Conservation (phyloP, 768 basidiomycete species). For the Nidularia pulvinata region DNA sequence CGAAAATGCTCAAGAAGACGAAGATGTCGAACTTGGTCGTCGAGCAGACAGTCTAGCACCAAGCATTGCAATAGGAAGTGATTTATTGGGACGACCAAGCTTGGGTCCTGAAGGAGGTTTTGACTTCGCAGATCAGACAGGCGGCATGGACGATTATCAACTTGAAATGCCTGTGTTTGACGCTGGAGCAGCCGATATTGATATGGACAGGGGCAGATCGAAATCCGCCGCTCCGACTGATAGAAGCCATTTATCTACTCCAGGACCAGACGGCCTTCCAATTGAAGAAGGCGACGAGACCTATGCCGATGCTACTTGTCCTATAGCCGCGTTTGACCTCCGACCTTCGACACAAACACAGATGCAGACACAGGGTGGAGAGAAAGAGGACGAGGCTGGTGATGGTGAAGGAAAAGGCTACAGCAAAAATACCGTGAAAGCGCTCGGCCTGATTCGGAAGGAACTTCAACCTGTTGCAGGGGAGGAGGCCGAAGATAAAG, state of each 20-base stretch:
- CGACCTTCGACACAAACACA: constrained; percentile 47
- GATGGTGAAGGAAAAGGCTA: constrained; percentile 71
- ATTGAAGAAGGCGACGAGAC: constrained; percentile 53
- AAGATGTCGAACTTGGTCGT: constrained; percentile 71
- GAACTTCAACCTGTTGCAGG: constrained; percentile 60
- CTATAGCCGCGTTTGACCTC: constrained; percentile 80
- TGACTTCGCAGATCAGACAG: constrained; percentile 61
- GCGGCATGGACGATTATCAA: constrained; percentile 65
- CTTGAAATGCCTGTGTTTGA: constrained; percentile 63
- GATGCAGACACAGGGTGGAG: constrained; percentile 37
- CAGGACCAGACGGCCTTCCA: constrained; percentile 54
- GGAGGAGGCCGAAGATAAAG: constrained; percentile 48
- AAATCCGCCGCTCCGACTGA: constrained; percentile 56
- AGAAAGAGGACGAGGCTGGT: constrained; percentile 20
- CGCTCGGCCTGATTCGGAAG: constrained; percentile 70
- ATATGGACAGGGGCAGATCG: constrained; percentile 40
- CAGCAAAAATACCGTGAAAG: constrained; percentile 89
- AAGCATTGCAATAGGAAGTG: constrained; percentile 57
- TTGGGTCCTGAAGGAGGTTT: constrained; percentile 52
- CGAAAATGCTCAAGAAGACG: constrained; percentile 52
- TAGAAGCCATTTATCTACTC: constrained; percentile 66
- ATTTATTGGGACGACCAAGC: constrained; percentile 53
- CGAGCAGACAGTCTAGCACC: constrained; percentile 65
- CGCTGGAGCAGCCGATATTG: constrained; percentile 32
- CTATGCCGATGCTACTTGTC: constrained; percentile 71